Conservation (phyloP, 2,329 filamentous ascomycete genomes). For the Colletotrichum siamense region DNA sequence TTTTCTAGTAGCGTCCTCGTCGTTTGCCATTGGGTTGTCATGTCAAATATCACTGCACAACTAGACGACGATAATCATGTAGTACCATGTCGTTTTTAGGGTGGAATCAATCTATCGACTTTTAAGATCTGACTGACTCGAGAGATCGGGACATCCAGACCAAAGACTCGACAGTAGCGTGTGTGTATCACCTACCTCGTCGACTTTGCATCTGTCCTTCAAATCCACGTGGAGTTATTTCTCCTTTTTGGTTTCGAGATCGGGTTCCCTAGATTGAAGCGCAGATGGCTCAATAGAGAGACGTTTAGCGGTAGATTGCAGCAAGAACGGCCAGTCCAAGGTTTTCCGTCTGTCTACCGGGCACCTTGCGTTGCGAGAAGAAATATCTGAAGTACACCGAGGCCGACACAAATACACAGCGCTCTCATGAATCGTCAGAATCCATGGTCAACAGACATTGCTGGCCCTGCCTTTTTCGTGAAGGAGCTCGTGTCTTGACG, state of each 20-base stretch:
- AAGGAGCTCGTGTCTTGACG: neutral
- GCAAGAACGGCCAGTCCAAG: neutral
- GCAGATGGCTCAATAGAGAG: neutral
- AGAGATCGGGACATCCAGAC: neutral
- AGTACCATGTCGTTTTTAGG: neutral
- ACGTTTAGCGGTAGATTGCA: neutral
- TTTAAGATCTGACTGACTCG: neutral
- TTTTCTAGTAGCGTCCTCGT: neutral
- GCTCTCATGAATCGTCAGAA: neutral
- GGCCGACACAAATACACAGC: neutral
- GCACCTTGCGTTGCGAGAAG: neutral
- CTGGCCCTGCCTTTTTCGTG: neutral
- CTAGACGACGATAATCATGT: neutral
- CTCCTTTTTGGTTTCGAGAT: neutral
- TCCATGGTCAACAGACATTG: neutral
- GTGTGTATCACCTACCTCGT: neutral
- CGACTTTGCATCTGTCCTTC: neutral
- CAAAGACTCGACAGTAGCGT: neutral
- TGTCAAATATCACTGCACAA: neutral
- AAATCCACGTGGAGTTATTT: neutral
- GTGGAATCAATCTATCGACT: neutral
- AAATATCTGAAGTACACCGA: neutral
- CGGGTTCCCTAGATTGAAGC: neutral
- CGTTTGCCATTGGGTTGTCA: neutral
- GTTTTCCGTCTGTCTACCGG: neutral